These are phyloP conservation scores for Carpediemonas membranifera DNA, from an alignment of 78 protist species.

Conservation along the genomic window DNA sequence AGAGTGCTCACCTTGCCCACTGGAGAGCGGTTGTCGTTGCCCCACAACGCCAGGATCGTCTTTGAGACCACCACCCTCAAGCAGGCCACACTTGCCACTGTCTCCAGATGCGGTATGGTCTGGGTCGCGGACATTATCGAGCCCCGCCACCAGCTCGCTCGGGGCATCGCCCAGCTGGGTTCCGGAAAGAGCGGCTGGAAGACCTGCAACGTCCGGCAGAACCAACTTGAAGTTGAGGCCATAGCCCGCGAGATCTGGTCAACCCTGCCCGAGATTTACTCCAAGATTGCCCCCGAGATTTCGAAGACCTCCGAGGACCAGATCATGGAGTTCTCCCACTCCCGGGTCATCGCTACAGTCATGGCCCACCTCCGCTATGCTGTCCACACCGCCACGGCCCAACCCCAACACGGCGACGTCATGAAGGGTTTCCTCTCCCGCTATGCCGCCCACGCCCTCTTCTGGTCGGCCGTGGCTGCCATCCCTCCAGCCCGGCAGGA, in stretches of 20 bases:
- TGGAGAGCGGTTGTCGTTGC: conserved; percentile 91
- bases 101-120: conserved; percentile 95
- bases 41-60: conserved; percentile 72
- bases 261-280: neutral
- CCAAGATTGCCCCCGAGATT: neutral
- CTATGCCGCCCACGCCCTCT: too few relatives aligned
- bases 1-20: conserved; percentile 87
- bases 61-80: conserved; percentile 83
- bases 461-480: too few relatives aligned
- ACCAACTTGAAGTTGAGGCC: neutral
- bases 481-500: too few relatives aligned
- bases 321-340: conserved; percentile 68
- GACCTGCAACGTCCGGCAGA: neutral
- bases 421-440: too few relatives aligned
- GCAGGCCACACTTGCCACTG: conserved; percentile 94
- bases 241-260: neutral
- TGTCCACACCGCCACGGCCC: too few relatives aligned
- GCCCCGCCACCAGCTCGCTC: neutral
- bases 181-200: too few relatives aligned
- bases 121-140: conserved; percentile 67
- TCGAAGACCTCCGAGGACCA: conserved; percentile 9
- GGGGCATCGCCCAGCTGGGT: neutral
- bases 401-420: too few relatives aligned
- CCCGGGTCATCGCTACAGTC: conserved; percentile 47
- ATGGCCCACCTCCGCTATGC: conserved; percentile 50